Conservation (phyloP, 768 basidiomycete species). For the Rossbeevera mucosa region DNA sequence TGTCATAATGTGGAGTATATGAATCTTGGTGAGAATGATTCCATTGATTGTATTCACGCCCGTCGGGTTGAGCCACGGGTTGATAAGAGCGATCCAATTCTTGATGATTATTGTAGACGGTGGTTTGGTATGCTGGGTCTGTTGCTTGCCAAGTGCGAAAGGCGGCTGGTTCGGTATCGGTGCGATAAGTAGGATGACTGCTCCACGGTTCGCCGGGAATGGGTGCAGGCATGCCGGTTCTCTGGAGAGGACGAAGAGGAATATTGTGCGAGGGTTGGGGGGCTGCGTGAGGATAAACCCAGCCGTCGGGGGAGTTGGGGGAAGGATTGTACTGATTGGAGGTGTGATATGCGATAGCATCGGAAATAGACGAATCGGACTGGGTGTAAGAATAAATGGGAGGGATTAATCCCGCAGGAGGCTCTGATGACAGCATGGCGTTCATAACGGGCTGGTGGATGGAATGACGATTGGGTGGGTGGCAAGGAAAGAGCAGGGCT, state of each 20-base stretch:
- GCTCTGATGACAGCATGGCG: constrained; percentile 35
- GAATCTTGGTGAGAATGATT: constrained; percentile 24
- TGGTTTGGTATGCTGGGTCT: constrained; percentile 36
- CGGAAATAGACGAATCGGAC: constrained; percentile 37
- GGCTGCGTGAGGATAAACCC: constrained; percentile 45
- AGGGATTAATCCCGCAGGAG: constrained; percentile 36
- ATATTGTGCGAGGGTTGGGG: constrained; percentile 36
- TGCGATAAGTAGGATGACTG: constrained; percentile 22
- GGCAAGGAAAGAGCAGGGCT: neutral
- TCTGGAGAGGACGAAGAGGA: constrained; percentile 40
- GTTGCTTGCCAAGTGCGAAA: constrained; percentile 49
- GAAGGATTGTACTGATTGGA: constrained; percentile 40
- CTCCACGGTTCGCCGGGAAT: constrained; percentile 22
- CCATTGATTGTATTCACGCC: constrained; percentile 34
- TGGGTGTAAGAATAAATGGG: constrained; percentile 44
- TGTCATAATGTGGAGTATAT: constrained; percentile 25
- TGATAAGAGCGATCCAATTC: constrained; percentile 34
- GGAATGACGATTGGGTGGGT: neutral
- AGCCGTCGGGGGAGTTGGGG: constrained; percentile 44
- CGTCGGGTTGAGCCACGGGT: constrained; percentile 36
- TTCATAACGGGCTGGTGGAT: constrained; percentile 29
- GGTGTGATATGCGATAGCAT: constrained; percentile 39
- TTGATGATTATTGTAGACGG: constrained; percentile 22
- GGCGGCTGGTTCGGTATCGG: constrained; percentile 32
- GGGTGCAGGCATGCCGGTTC: constrained; percentile 18